Evolutionary conservation across 2,329 filamentous ascomycete species (phyloP).

Genomic region (Epichloe gansuensis): DNA sequence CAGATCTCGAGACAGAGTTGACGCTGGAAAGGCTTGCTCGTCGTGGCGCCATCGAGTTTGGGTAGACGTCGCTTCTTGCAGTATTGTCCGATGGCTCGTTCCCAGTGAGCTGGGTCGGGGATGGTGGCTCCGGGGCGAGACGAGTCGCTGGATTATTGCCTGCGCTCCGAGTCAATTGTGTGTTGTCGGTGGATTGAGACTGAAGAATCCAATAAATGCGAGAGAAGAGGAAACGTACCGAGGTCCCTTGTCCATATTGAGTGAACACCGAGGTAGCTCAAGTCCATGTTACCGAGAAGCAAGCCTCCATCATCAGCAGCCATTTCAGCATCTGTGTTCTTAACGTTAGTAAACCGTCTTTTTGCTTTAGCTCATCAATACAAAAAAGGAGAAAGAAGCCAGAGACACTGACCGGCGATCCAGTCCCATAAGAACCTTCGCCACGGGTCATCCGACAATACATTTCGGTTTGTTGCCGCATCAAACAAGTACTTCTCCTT

Average conservation of each 20-base stretch:
- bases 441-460: slow-evolving; percentile 63
- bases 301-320: slow-evolving; percentile 58
- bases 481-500: slow-evolving; percentile 54
- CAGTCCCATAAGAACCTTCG: slow-evolving; percentile 71
- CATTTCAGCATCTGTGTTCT: slow-evolving; percentile 42
- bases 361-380: background rate
- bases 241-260: slow-evolving; percentile 61
- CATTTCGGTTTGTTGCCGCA: slow-evolving; percentile 48
- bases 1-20: slow-evolving; percentile 67
- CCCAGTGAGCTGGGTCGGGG: slow-evolving; percentile 43
- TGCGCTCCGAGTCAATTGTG: slow-evolving; percentile 16
- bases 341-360: background rate
- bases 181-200: background rate
- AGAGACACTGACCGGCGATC: slow-evolving; percentile 43
- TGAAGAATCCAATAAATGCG: background rate
- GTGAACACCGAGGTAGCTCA: slow-evolving; percentile 64
- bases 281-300: slow-evolving; percentile 53
- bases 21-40: slow-evolving; percentile 56
- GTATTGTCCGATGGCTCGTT: slow-evolving; percentile 49
- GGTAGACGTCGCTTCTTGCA: slow-evolving; percentile 51
- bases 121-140: slow-evolving; percentile 30
- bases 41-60: slow-evolving; percentile 49
- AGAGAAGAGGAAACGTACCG: slow-evolving; percentile 29
- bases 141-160: slow-evolving; percentile 37
- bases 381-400: background rate